phyloP scores from a whole-genome alignment of 148 eudicot species.

The Rhododendron kiyosumense region DNA sequence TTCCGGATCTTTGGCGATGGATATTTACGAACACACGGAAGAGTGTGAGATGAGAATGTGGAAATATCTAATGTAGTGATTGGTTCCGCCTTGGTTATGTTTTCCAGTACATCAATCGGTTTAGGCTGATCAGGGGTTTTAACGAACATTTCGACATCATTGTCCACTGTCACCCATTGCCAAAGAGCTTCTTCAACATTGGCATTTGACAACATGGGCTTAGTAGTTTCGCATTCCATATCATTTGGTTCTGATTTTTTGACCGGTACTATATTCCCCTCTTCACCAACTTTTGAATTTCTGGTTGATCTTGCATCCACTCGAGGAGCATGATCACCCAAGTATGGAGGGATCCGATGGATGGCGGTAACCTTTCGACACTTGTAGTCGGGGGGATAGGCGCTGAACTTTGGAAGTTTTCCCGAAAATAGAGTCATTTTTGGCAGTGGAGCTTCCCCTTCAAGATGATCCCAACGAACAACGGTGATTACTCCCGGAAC shows the following conservation, averaged over 20 bases:
- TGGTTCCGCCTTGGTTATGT: not conserved
- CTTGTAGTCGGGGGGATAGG: not conserved
- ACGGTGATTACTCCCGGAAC: not conserved
- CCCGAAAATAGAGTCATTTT: not conserved
- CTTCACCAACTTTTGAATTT: not conserved
- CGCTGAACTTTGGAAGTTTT: not conserved
- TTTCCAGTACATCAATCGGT: not conserved
- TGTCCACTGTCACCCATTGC: not conserved
- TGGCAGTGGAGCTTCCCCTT: not conserved
- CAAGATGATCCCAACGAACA: not conserved
- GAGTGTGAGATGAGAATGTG: not conserved
- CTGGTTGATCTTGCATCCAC: not conserved
- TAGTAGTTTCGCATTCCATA: not conserved
- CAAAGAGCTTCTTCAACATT: not conserved
- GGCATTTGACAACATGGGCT: not conserved
- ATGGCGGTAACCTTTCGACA: not conserved
- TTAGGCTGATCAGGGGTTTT: not conserved
- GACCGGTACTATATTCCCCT: not conserved
- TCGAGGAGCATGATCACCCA: not conserved
- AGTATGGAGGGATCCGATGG: not conserved
- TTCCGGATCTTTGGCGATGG: constrained; percentile 11
- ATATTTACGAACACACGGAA: not conserved
- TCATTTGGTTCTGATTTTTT: not conserved
- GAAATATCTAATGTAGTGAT: not conserved
- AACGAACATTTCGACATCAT: not conserved